phyloP scores from a whole-genome alignment of 1,139 yeast genomes.

The Kazachstania sp. region DNA sequence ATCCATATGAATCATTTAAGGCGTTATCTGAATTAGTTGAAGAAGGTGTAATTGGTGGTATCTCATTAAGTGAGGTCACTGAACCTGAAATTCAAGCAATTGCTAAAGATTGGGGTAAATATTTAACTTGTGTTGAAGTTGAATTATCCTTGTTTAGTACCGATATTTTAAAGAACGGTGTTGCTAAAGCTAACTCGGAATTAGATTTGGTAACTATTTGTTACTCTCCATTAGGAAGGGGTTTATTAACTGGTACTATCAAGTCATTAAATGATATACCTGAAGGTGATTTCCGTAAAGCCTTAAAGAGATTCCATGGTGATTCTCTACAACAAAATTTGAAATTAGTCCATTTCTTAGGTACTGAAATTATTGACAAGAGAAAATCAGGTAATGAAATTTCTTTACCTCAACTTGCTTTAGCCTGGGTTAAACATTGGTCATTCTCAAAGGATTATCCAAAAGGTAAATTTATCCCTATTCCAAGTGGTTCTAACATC shows the following conservation, averaged over 20 bases:
- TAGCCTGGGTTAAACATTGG: slow-evolving; percentile 55
- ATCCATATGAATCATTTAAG: slow-evolving; percentile 37
- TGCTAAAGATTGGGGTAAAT: slow-evolving; percentile 35
- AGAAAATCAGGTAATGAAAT: slow-evolving; percentile 40
- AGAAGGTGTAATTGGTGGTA: slow-evolving; percentile 52
- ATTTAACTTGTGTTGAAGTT: slow-evolving; percentile 61
- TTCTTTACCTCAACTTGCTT: slow-evolving; percentile 60
- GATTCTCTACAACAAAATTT: slow-evolving; percentile 50
- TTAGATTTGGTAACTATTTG: slow-evolving; percentile 60
- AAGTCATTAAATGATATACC: slow-evolving; percentile 39
- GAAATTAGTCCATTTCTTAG: slow-evolving; percentile 34
- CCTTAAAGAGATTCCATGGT: slow-evolving; percentile 49
- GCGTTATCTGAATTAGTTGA: slow-evolving; percentile 46
- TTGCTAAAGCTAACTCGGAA: slow-evolving; percentile 46
- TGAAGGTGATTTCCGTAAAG: slow-evolving; percentile 47
- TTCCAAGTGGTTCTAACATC: slow-evolving; percentile 63
- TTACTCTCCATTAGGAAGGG: slow-evolving; percentile 79
- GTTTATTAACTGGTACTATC: slow-evolving; percentile 59
- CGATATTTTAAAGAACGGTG: slow-evolving; percentile 53
- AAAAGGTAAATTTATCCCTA: slow-evolving; percentile 54
- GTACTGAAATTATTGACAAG: slow-evolving; percentile 38
- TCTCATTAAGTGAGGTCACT: slow-evolving; percentile 64
- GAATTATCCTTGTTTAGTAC: slow-evolving; percentile 65
- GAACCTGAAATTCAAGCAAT: slow-evolving; percentile 54
- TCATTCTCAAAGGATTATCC: slow-evolving; percentile 35